Base-by-base conservation (phyloP, 352 stramenopile genomes). In the Sclerospora graminicola region DNA sequence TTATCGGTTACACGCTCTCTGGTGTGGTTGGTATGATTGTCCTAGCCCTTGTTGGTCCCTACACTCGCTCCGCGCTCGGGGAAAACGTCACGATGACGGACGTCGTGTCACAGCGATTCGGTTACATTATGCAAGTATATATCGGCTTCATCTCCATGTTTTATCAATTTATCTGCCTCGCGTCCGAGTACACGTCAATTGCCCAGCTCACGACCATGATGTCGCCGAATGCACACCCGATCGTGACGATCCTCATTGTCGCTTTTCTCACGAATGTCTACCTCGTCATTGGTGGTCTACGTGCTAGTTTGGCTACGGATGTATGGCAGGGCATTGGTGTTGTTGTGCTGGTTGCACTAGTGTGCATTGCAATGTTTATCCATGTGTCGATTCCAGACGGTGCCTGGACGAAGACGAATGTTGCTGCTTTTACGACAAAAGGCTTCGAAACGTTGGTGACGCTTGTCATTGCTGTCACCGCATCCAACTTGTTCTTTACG, bases 91-190 rank as follows among this genome's bases (percentile, higher is more conserved):
- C 73, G 36, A 66, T 89, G 56, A 84, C 66, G 19, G 73, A 89
- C 50, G 81, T 80, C 21, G 62, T 45, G 1, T 45, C 60, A 8
- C 63, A 79, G 31, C 69, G 74, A 19, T 89, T 81, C 41, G 74
- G 73, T 21, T 67, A 70, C 32, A 31, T 62, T 15, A 83, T 84
- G 69, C 73, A 89, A 33, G 53, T 74, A 8, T 85, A 85, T 58
- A 57, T 84, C 16, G 57, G 60, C 11, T 54, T 81, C 44, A 74
- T 86, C 34, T 68, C 77, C 13, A 57, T 85, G 27, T 86, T 89
- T 39, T 86, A 82, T 66, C 77, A 89, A 60, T 84, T 89, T 44
- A 84, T 89, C 59, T 89, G 69, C 29, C 51, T 89, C 14, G 69
- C 65, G 4, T 84, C 73, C 4, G 77, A 89, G 52, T 54, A 84